These are phyloP conservation scores for Daldinia bambusicola DNA, from an alignment of 495 filamentous ascomycete species.

Conservation along the genomic window DNA sequence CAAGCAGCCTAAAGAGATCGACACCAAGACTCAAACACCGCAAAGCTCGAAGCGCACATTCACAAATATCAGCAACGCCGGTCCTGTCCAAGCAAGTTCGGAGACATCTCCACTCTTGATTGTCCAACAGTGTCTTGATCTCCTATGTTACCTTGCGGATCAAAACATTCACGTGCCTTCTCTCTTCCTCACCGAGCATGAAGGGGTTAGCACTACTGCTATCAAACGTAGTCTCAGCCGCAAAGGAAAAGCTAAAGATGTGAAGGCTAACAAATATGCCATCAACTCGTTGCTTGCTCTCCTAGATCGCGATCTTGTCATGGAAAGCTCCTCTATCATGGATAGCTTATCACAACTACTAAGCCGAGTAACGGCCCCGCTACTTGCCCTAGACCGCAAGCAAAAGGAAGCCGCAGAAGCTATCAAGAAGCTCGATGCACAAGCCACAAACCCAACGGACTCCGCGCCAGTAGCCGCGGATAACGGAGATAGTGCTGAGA, in stretches of 20 bases:
- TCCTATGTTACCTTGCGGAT: constrained; percentile 80
- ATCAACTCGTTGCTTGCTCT: constrained; percentile 89
- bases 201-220: constrained; percentile 69
- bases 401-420: constrained; percentile 76
- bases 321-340: constrained; percentile 96
- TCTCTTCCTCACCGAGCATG: constrained; percentile 97
- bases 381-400: constrained; percentile 82
- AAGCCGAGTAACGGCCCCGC: constrained; percentile 86
- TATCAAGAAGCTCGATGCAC: constrained; percentile 64
- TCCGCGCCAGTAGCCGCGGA: constrained; percentile 35
- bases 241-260: constrained; percentile 86
- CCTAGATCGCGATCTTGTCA: constrained; percentile 89
- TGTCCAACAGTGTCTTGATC: constrained; percentile 90
- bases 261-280: constrained; percentile 85
- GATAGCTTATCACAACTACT: constrained; percentile 88
- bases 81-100: constrained; percentile 64
- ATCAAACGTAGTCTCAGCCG: constrained; percentile 80
- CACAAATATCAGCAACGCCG: constrained; percentile 62
- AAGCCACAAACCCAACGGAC: constrained; percentile 48
- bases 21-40: constrained; percentile 76
- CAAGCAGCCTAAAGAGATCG: constrained; percentile 74
- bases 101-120: constrained; percentile 94
- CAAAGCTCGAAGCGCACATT: constrained; percentile 76
- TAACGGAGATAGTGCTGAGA: constrained; percentile 20
- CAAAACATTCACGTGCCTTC: constrained; percentile 84